phyloP scores from a whole-genome alignment of 768 basidiomycete genomes.

The Chlorophyllum brunneum region DNA sequence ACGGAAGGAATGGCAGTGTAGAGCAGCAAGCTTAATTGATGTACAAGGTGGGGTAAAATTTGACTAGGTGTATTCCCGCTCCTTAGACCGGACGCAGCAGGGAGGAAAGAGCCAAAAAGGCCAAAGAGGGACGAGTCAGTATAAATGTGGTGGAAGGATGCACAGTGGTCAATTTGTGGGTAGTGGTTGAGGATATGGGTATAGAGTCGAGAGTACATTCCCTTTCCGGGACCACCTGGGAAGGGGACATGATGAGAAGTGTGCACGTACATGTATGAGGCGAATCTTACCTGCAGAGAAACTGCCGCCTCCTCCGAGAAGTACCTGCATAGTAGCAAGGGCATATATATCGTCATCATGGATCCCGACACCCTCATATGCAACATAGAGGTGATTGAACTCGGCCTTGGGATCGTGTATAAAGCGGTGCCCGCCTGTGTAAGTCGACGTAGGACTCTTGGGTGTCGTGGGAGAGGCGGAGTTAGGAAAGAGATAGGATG shows the following conservation, averaged over 20 bases:
- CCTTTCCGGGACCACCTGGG: constrained; percentile 92
- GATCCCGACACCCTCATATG: constrained; percentile 87
- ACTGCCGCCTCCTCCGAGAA: constrained; percentile 92
- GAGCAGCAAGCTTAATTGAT: constrained; percentile 81
- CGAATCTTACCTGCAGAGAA: constrained; percentile 78
- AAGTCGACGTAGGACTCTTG: constrained; percentile 48
- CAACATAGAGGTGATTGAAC: constrained; percentile 91
- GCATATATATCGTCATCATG: constrained; percentile 91
- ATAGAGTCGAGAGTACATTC: constrained; percentile 97
- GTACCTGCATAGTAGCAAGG: constrained; percentile 89
- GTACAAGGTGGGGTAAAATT: constrained; percentile 79
- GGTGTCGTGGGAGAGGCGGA: constrained; percentile 24
- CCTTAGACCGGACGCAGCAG: constrained; percentile 49
- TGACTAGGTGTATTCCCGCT: constrained; percentile 64
- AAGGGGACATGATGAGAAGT: constrained; percentile 1
- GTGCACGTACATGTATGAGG: neutral
- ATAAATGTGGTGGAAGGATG: constrained; percentile 97
- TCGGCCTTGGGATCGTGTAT: constrained; percentile 59
- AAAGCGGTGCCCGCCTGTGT: constrained; percentile 83
- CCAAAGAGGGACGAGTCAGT: constrained; percentile 93
- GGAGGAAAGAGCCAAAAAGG: constrained; percentile 81
- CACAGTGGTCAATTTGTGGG: constrained; percentile 91
- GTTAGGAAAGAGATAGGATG: constrained; percentile 67
- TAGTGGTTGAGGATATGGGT: constrained; percentile 95
- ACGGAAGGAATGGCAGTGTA: constrained; percentile 58